Conservation (phyloP, 768 basidiomycete species). For the Leccinum variicolor region DNA sequence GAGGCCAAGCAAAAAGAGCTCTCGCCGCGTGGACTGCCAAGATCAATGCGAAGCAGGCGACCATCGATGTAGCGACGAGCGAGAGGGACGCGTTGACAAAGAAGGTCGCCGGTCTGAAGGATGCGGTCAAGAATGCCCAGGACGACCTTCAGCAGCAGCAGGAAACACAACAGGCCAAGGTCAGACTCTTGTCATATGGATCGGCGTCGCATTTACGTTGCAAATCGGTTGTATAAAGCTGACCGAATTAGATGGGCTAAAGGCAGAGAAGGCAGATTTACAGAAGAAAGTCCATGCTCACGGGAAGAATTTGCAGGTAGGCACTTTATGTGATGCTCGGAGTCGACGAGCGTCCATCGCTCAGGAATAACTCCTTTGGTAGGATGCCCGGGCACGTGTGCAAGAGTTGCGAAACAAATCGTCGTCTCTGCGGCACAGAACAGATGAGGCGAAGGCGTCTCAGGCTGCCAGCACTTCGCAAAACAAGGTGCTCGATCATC, state of each 20-base stretch:
- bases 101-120: conserved; percentile 61
- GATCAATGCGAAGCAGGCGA: conserved; percentile 80
- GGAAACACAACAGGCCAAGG: conserved; percentile 57
- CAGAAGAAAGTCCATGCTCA: conserved; percentile 46
- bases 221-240: conserved; percentile 10
- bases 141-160: conserved; percentile 44
- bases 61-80: conserved; percentile 78
- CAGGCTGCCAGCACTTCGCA: conserved; percentile 83
- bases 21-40: conserved; percentile 92
- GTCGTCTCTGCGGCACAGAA: conserved; percentile 63
- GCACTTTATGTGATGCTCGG: background rate
- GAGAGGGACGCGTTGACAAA: conserved; percentile 79
- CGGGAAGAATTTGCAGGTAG: conserved; percentile 53
- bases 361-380: background rate
- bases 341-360: background rate
- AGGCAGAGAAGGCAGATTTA: conserved; percentile 13
- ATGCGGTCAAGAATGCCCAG: conserved; percentile 47
- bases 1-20: conserved; percentile 91
- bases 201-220: background rate
- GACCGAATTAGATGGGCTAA: conserved; percentile 17
- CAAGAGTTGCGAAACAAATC: conserved; percentile 55
- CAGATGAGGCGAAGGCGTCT: conserved; percentile 85
- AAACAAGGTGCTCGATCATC: conserved; percentile 77
- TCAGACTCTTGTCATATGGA: conserved; percentile 21
- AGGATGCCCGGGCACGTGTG: conserved; percentile 40